Base-by-base conservation (phyloP, 306 rosid species). In the Vicia faba region DNA sequence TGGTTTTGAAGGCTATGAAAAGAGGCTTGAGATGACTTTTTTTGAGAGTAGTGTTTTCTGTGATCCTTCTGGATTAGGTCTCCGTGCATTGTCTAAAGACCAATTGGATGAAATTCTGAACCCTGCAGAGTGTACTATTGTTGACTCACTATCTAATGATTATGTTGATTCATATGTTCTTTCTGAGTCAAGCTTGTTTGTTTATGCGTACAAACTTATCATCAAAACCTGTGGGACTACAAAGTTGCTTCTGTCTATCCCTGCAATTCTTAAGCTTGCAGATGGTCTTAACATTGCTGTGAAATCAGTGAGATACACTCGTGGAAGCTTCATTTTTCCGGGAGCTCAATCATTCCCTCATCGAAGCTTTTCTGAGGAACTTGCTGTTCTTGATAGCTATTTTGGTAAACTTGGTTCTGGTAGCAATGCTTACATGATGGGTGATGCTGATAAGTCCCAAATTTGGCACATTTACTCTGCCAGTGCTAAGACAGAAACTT, bases 141-240 rank as follows among this genome's bases (percentile, higher is more conserved):
- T 93, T 55, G 66, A 83, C 29, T 83, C 99, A 11, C 74, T 88
- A 57, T 93, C 89, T 1, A 93, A 93, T 16, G 97, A 83, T 35
- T 12, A 77, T 62, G 73, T 93, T 38, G 99, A 93, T 78, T 93
- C 99, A 5, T 90, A 93, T 48, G 97, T 93, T 64, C 99, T 93
- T 10, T 93, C 99, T 0, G 99, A 93, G 71, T 93, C 99, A 9
- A 93, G 99, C 88, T 76, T 92, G 14, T 92, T 92, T 51, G 84
- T 92, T 53, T 87, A 87, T 53, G 86, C 98, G 1, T 86, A 86
- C 62, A 86, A 93, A 58, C 33, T 93, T 33, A 86, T 93, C 25
- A 93, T 93, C 78, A 93, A 93, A 76, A 93, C 99, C 7, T 93
- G 99, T 2, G 99, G 99, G 48, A 90, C 99, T 3, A 93, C 99